phyloP scores from a whole-genome alignment of 768 basidiomycete species.

The Phlebiopsis gigantea region DNA sequence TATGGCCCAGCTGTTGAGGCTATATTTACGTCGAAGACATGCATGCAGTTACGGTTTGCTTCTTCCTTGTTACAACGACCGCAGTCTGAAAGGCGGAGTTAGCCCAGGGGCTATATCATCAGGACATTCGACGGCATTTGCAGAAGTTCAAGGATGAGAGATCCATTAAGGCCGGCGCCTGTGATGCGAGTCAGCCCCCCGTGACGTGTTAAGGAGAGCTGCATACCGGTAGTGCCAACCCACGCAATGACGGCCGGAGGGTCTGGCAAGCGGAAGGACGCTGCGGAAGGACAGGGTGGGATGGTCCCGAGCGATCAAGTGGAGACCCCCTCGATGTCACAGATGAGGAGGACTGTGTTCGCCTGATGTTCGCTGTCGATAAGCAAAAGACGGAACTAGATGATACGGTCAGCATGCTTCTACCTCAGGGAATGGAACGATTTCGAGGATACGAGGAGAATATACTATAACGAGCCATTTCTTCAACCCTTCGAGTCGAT shows the following conservation, averaged over 20 bases:
- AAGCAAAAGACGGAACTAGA: constrained; percentile 19
- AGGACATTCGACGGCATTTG: constrained; percentile 37
- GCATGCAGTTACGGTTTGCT: constrained; percentile 42
- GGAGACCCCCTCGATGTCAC: constrained; percentile 44
- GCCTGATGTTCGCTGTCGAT: constrained; percentile 38
- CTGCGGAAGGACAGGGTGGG: constrained; percentile 34
- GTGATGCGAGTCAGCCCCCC: neutral
- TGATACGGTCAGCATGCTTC: too few relatives aligned
- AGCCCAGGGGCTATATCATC: constrained; percentile 49
- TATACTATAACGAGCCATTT: too few relatives aligned
- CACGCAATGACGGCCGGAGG: constrained; percentile 41
- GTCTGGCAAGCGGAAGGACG: constrained; percentile 39
- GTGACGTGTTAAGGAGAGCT: neutral
- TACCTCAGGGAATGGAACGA: too few relatives aligned
- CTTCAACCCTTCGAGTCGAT: too few relatives aligned
- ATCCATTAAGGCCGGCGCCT: constrained; percentile 37
- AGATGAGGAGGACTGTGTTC: constrained; percentile 34
- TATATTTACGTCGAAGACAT: too few relatives aligned
- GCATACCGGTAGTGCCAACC: constrained; percentile 34
- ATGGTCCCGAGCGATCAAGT: constrained; percentile 38
- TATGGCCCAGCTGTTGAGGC: too few relatives aligned
- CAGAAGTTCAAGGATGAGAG: constrained; percentile 38
- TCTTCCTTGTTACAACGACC: constrained; percentile 40
- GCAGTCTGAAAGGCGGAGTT: constrained; percentile 40
- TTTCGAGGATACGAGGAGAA: too few relatives aligned